Evolutionary conservation across 345 rosid species (phyloP).

Genomic region (Arabidopsis suecica): DNA sequence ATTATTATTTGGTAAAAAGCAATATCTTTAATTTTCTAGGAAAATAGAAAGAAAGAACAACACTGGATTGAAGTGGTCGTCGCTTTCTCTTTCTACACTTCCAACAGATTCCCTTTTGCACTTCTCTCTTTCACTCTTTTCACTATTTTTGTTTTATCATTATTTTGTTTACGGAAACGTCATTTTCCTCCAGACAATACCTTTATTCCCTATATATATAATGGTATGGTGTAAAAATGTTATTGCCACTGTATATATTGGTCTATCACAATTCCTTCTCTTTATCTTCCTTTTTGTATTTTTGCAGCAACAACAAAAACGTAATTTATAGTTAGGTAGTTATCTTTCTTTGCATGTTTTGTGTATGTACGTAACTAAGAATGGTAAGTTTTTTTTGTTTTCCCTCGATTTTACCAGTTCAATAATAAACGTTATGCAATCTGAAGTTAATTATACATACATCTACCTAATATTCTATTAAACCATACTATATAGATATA

Average conservation of each 20-base stretch:
- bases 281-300: constrained; percentile 7
- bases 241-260: not conserved
- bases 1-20: not conserved
- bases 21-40: not conserved
- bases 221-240: not conserved
- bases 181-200: constrained; percentile 39
- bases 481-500: constrained; percentile 10
- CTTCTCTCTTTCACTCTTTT: constrained; percentile 36
- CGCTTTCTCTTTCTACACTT: constrained; percentile 40
- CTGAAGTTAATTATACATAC: not conserved
- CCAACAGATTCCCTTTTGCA: constrained; percentile 40
- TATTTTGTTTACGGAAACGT: constrained; percentile 26
- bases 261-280: constrained; percentile 21
- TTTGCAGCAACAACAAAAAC: not conserved
- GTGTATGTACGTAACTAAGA: not conserved
- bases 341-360: constrained; percentile 20
- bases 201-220: constrained; percentile 4
- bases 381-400: not conserved
- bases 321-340: not conserved
- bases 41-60: constrained; percentile 3
- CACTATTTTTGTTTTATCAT: not conserved
- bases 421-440: constrained; percentile 10
- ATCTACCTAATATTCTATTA: constrained; percentile 16
- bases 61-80: constrained; percentile 37
- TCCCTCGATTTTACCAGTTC: not conserved